Evolutionary conservation across 805 yeast genomes (phyloP).

Genomic region (Yarrowia porcina): DNA sequence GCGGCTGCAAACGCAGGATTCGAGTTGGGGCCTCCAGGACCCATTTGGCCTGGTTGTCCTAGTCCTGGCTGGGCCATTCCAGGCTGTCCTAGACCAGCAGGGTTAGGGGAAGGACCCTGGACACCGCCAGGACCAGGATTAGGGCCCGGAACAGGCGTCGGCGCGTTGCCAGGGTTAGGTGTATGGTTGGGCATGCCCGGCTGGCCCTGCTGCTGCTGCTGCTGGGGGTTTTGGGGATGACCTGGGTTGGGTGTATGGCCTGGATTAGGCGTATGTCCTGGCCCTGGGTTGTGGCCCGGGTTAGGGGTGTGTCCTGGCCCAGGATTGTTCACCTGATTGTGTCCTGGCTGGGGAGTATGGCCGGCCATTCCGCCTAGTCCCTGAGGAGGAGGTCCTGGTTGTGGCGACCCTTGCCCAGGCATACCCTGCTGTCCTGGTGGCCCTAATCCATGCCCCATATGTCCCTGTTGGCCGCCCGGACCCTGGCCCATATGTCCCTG

Average conservation of each 20-base stretch:
- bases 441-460: not conserved
- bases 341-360: not conserved
- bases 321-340: not conserved
- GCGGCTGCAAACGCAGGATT: slow-evolving; percentile 23
- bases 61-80: not conserved
- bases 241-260: not conserved
- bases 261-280: not conserved
- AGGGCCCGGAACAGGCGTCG: not conserved
- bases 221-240: not conserved
- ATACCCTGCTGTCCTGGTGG: not conserved
- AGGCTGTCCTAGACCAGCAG: not conserved
- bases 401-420: not conserved
- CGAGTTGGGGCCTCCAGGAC: not conserved
- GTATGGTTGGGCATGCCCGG: not conserved
- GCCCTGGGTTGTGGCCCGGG: not conserved
- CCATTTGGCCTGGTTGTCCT: not conserved
- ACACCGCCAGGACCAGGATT: not conserved
- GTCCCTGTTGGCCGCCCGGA: not conserved
- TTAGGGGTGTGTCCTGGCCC: not conserved
- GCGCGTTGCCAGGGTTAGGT: not conserved
- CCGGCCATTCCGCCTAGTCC: not conserved
- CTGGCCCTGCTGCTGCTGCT: not conserved
- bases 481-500: not conserved
- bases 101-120: not conserved
- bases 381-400: not conserved